Conservation (phyloP, 1,284 basidiomycete genomes). For the Mycosarcoma mackinlayi region DNA sequence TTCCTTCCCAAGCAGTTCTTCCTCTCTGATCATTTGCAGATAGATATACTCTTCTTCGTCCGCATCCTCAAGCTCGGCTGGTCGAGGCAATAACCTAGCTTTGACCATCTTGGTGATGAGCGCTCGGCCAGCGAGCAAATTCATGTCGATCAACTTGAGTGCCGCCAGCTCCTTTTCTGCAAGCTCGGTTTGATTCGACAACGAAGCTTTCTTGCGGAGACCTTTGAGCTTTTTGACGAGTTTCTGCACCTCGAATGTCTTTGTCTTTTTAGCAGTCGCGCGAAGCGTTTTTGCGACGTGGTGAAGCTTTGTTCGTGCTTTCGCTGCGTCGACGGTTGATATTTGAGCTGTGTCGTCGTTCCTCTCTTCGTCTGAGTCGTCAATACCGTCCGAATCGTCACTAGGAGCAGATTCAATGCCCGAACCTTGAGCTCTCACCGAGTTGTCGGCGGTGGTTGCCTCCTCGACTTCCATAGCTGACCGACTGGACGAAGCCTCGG, state of each 20-base stretch:
- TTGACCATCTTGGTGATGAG: conserved; percentile 59
- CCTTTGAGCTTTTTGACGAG: conserved; percentile 84
- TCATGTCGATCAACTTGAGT: conserved; percentile 73
- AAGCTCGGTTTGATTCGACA: conserved; percentile 56
- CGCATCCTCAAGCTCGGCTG: conserved; percentile 2
- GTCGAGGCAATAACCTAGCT: conserved; percentile 45
- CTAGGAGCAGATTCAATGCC: neutral
- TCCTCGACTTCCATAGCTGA: conserved; percentile 15
- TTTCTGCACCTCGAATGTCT: conserved; percentile 83
- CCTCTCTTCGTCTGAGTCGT: conserved; percentile 1
- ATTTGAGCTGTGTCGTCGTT: neutral
- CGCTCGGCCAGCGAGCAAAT: conserved; percentile 40
- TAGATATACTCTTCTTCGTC: conserved; percentile 11
- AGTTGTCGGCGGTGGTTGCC: conserved; percentile 2
- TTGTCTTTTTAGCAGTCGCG: conserved; percentile 82
- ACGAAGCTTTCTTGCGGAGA: conserved; percentile 69
- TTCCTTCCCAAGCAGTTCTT: conserved; percentile 59
- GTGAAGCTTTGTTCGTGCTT: conserved; percentile 68
- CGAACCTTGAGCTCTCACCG: neutral
- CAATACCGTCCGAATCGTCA: neutral
- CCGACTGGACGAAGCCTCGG: conserved; percentile 29
- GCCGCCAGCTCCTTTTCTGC: conserved; percentile 76
- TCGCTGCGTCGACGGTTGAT: conserved; percentile 19
- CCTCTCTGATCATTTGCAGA: conserved; percentile 34
- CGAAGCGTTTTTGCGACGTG: conserved; percentile 77